Conservation (phyloP, 83 land plant genomes). For the Thuja plicata region DNA sequence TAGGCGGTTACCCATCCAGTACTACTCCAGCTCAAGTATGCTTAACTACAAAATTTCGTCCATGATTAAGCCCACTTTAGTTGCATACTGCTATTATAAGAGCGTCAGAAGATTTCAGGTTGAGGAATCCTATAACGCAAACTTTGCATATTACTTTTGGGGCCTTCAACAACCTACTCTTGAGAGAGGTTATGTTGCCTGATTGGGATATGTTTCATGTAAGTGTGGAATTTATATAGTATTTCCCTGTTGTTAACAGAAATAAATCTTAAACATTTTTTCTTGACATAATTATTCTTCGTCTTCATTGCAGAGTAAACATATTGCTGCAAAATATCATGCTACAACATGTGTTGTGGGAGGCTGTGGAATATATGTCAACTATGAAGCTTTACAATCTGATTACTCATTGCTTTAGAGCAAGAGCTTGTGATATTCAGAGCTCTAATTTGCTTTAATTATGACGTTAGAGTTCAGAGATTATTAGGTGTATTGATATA, state of each 20-base stretch:
- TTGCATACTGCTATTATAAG: constrained; percentile 60
- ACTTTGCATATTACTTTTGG: constrained; percentile 76
- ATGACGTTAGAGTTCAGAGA: not conserved
- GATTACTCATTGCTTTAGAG: not conserved
- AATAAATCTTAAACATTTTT: too few relatives aligned
- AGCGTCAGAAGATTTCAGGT: constrained; percentile 93
- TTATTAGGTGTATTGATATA: not conserved
- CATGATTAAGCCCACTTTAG: too few relatives aligned
- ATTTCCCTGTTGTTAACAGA: not conserved
- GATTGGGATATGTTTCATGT: constrained; percentile 99
- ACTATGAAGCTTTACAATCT: constrained; percentile 31
- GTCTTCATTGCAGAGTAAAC: constrained; percentile 49
- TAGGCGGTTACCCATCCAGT: too few relatives aligned
- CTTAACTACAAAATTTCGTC: too few relatives aligned
- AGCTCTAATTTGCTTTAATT: not conserved
- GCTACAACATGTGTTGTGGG: constrained; percentile 88
- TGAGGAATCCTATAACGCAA: constrained; percentile 71
- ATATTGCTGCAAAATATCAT: constrained; percentile 77
- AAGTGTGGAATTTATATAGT: not conserved
- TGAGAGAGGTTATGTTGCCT: constrained; percentile 83
- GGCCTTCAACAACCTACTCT: constrained; percentile 77
- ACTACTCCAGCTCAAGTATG: too few relatives aligned
- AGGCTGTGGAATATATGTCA: constrained; percentile 87
- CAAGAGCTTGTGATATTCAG: not conserved
- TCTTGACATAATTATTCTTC: not conserved